Conservation (phyloP, 164 flowering plant genomes). For the Warburgia ugandensis region DNA sequence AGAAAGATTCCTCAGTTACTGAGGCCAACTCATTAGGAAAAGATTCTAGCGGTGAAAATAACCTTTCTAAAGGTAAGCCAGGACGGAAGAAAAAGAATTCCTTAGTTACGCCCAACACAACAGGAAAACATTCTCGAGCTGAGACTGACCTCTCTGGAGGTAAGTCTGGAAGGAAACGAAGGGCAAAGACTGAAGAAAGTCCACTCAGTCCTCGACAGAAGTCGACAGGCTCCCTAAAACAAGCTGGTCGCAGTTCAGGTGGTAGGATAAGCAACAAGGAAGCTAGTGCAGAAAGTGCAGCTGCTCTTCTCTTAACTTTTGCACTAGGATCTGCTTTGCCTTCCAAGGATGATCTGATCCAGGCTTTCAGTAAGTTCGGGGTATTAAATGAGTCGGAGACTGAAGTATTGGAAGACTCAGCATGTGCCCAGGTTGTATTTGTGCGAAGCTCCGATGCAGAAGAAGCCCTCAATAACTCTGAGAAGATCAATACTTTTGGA, state of each 20-base stretch:
- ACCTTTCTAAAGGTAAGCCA: too few relatives aligned
- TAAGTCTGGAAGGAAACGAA: background rate
- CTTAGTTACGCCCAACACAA: too few relatives aligned
- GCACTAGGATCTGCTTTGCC: conserved; percentile 33
- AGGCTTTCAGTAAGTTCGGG: conserved; percentile 41
- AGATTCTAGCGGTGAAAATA: background rate
- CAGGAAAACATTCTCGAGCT: too few relatives aligned
- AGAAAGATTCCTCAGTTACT: background rate
- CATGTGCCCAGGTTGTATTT: conserved; percentile 36
- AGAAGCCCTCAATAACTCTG: conserved; percentile 37
- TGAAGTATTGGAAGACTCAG: conserved; percentile 23
- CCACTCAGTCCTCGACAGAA: too few relatives aligned
- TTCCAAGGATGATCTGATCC: conserved; percentile 29
- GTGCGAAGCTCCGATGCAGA: conserved; percentile 35
- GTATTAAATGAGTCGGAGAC: conserved; percentile 40
- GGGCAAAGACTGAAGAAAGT: too few relatives aligned
- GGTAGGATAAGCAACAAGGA: background rate
- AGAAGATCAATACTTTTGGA: conserved; percentile 40
- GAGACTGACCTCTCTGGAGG: background rate
- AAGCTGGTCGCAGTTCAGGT: background rate
- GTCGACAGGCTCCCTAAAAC: background rate
- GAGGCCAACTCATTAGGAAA: background rate
- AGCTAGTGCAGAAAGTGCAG: conserved; percentile 15
- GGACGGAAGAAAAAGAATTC: too few relatives aligned
- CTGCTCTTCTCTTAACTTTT: conserved; percentile 44